Conservation (phyloP, 805 yeast species). For the Zygoascus tannicola region DNA sequence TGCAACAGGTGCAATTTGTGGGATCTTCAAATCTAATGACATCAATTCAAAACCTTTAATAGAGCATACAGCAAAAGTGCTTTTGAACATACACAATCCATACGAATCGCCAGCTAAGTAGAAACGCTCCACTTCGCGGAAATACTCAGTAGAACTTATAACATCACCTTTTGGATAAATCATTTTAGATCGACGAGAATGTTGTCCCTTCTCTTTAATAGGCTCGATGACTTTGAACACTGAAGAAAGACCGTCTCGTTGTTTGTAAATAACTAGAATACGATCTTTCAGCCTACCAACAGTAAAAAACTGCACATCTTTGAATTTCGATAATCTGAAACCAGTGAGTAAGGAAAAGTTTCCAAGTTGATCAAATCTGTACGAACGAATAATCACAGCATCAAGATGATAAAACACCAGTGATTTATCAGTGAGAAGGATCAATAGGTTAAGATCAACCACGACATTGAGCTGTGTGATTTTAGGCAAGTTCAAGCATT, state of each 20-base stretch:
- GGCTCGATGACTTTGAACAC: constrained; percentile 58
- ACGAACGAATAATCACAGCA: constrained; percentile 36
- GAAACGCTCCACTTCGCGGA: constrained; percentile 39
- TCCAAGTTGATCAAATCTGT: constrained; percentile 9
- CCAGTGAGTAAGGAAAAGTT: constrained; percentile 25
- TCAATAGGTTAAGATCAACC: constrained; percentile 43
- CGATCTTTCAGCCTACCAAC: constrained; percentile 61
- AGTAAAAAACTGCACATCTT: constrained; percentile 50
- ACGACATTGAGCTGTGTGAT: constrained; percentile 56
- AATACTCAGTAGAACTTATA: constrained; percentile 30
- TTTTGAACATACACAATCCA: constrained; percentile 54
- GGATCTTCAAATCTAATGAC: constrained; percentile 47
- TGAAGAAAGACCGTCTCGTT: constrained; percentile 39
- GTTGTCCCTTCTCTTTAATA: constrained; percentile 30
- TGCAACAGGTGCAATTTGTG: constrained; percentile 47
- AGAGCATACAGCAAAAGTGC: constrained; percentile 58
- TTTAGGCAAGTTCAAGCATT: constrained; percentile 42
- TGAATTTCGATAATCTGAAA: constrained; percentile 32
- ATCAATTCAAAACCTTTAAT: constrained; percentile 58
- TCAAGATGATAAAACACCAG: constrained; percentile 57
- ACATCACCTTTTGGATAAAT: constrained; percentile 15
- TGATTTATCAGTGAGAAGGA: constrained; percentile 49
- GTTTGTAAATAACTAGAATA: constrained; percentile 48
- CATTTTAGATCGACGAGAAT: constrained; percentile 19
- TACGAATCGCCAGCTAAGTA: constrained; percentile 47